These are phyloP conservation scores for Albizia julibrissin DNA, from an alignment of 306 rosid genomes.

Conservation along the genomic window DNA sequence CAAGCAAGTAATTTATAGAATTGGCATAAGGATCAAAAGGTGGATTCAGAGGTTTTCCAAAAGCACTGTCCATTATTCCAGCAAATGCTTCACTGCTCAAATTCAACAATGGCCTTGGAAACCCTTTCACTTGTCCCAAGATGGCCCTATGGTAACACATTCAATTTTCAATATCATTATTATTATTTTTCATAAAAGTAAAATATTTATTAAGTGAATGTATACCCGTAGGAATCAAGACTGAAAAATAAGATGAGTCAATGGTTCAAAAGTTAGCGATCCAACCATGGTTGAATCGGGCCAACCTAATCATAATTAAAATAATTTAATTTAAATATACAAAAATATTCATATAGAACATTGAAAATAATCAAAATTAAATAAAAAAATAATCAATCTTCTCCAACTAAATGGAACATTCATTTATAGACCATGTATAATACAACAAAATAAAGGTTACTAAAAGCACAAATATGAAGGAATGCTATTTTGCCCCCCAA, in stretches of 20 bases:
- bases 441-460: no score
- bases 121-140: constrained; percentile 51
- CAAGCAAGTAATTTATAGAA: constrained; percentile 54
- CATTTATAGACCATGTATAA: no score
- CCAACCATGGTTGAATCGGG: no score
- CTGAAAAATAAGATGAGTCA: no score
- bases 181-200: neutral
- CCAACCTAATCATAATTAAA: no score
- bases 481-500: no score
- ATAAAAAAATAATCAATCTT: no score
- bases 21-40: constrained; percentile 71
- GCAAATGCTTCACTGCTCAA: constrained; percentile 58
- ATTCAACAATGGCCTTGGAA: constrained; percentile 78
- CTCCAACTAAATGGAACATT: no score
- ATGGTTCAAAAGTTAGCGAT: neutral
- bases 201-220: neutral
- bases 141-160: constrained; percentile 59
- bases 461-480: no score
- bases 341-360: no score
- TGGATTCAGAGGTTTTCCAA: constrained; percentile 50
- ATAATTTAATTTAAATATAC: no score
- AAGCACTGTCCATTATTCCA: constrained; percentile 49
- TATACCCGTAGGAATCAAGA: neutral
- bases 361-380: no score
- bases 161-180: neutral